Evolutionary conservation across 2,329 filamentous ascomycete genomes (phyloP), one percentile per base, ranked within the genome.

Genomic region (Botrytis galanthina): DNA sequence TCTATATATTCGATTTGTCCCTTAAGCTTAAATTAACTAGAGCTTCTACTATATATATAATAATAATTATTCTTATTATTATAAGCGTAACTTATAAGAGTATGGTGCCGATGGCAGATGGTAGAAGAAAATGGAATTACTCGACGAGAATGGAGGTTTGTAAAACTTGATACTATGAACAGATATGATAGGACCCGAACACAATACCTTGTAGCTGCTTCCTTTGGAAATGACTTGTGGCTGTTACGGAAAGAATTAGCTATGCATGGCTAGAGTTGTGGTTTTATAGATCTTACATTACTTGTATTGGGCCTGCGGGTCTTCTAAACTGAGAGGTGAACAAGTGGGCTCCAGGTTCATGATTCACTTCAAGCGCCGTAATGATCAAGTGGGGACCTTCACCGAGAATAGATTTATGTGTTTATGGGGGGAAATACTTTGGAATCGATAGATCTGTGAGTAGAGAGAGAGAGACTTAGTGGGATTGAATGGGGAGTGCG

Each of bases 321-420:
- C 16, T 44, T 44, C 2, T 16, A 16, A n/a, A 0, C 2, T n/a
- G 48, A 57, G 51, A 6, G n/a, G n/a, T 9, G 8, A 32, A 29
- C 9, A 9, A 4, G 7, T 29, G 7, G 16, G 51, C n/a, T 57
- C 1, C 6, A 4, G n/a, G 5, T 29, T 57, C 9, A 18, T 29
- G n/a, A 18, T 57, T 57, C n/a, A 57, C 6, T 7, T 8, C n/a
- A 57, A 18, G 14, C 14, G n/a, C 26, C 16, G 4, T 29, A 57
- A 32, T 32, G n/a, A 29, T 2, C 7, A 29, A 57, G 51, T 57
- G 51, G 7, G 7, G n/a, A 4, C 29, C n/a, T 57, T 18, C 3
- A 4, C 3, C 1, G 14, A 29, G 51, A 9, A 18, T 18, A 16
- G 0, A 18, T 29, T 4, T 4, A 3, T 29, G 8, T 1, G 32